Conservation (phyloP, 2,329 filamentous ascomycete genomes). For the Neopestalotiopsis sp. region DNA sequence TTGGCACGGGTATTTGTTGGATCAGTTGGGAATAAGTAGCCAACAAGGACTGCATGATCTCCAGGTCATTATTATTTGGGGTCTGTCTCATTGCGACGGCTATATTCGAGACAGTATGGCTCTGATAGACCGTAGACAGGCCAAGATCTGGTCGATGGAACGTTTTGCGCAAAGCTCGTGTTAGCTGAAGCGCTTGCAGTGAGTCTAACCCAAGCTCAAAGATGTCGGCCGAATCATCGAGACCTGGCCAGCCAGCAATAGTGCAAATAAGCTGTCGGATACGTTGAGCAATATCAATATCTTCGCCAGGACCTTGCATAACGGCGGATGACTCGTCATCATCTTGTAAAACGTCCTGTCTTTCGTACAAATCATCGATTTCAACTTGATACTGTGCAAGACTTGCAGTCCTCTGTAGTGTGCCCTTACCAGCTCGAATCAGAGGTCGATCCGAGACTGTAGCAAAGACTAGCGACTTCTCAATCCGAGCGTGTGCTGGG, state of each 20-base stretch:
- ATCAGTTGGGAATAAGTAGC: conserved; percentile 17
- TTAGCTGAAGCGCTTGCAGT: conserved; percentile 22
- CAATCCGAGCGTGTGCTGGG: conserved; percentile 30
- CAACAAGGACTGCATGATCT: conserved; percentile 20
- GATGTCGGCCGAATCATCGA: conserved; percentile 16
- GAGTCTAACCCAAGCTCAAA: conserved; percentile 25
- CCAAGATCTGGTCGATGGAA: conserved; percentile 14
- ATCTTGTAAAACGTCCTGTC: not conserved
- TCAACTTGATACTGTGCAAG: conserved; percentile 26
- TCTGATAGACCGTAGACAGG: conserved; percentile 23
- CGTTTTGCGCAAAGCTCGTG: conserved; percentile 17
- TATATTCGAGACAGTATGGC: conserved; percentile 25
- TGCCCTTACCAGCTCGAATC: conserved; percentile 31
- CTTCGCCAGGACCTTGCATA: not conserved
- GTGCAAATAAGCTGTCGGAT: not conserved
- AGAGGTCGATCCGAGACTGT: conserved; percentile 21
- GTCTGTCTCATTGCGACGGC: conserved; percentile 19
- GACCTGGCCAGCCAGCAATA: not conserved
- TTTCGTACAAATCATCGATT: conserved; percentile 30
- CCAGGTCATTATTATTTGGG: conserved; percentile 9
- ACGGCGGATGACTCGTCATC: not conserved
- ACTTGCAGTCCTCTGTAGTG: conserved; percentile 26
- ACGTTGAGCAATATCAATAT: not conserved
- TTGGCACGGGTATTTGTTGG: not conserved
- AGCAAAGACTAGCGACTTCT: conserved; percentile 30